Base-by-base conservation (phyloP, 352 stramenopile genomes). In the Globisporangium nodosum region DNA sequence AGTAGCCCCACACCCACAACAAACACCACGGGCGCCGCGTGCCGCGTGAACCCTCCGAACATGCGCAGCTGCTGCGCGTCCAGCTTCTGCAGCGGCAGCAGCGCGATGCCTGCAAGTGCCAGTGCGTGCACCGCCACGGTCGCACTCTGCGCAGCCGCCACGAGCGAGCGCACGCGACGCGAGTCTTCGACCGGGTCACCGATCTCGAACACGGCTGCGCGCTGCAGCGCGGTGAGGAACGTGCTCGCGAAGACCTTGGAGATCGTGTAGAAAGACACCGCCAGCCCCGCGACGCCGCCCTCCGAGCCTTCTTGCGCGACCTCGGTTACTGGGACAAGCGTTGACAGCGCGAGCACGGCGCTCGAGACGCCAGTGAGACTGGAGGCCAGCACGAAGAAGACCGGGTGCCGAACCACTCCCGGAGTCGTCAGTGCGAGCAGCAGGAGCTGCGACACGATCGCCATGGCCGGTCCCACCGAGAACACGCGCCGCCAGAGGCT, bases 41-140 rank as follows among this genome's bases (percentile, higher is more conserved):
- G 61, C 30, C 71, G 59, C 12, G 76, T 87, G 65, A 85, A 90
- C 13, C 72, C 72, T 11, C 72, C 72, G 31, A 73, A 81, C 6
- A 58, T 62, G 3, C 68, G 72, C 33, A 67, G 48, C 31, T 78
- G 72, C 56, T 81, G 72, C 1, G 72, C 72, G 49, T 81, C 72
- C 3, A 81, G 61, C 37, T 81, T 81, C 55, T 81, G 72, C 8
- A 61, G 52, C 6, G 73, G 73, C 8, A 76, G 52, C 45, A 73
- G 12, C 9, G 18, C 20, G 18, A 78, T 57, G 3, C 52, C 60
- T n/a, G 37, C 47, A 15, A 65, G 46, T 13, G 45, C 58, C 24
- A 60, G 47, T 5, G 60, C 54, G 27, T 61, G 48, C 47, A 60
- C 60, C 21, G 18, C 40, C 15, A 65, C n/a, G 16, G 47, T 65